Conservation (phyloP, 805 yeast species). For the Priceomyces fermenticarens region DNA sequence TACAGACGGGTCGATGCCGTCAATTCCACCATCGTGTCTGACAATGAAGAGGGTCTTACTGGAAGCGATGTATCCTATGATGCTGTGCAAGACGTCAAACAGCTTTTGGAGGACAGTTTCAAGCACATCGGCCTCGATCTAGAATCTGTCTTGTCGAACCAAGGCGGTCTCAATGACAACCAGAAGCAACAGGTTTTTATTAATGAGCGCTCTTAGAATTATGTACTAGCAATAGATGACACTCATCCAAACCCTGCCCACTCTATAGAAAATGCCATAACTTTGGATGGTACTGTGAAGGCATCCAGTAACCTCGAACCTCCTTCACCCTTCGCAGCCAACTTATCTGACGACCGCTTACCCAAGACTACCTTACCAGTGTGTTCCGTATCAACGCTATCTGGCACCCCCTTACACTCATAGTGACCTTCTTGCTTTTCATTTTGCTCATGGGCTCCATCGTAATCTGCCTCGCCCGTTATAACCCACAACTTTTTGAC, state of each 20-base stretch:
- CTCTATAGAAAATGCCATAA: constrained; percentile 68
- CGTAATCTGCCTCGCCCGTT: constrained; percentile 29
- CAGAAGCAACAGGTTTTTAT: too few relatives aligned
- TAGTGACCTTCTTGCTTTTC: neutral
- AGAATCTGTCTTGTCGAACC: too few relatives aligned
- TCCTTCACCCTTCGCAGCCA: neutral
- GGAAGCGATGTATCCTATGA: neutral
- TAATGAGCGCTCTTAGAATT: too few relatives aligned
- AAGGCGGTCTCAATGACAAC: too few relatives aligned
- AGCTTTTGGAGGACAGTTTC: too few relatives aligned
- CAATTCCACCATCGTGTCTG: constrained; percentile 26
- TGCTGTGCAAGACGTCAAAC: too few relatives aligned
- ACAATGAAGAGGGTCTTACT: constrained; percentile 4
- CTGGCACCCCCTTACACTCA: neutral
- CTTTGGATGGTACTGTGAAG: constrained; percentile 17
- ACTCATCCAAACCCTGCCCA: constrained; percentile 93
- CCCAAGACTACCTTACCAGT: too few relatives aligned
- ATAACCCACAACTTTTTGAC: constrained; percentile 84
- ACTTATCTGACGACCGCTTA: too few relatives aligned
- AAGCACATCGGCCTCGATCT: too few relatives aligned
- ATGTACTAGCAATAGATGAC: too few relatives aligned
- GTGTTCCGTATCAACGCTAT: neutral
- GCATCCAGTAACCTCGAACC: neutral
- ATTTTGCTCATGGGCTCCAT: constrained; percentile 1
- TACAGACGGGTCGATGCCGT: constrained; percentile 32